phyloP scores from a whole-genome alignment of 1,284 basidiomycete genomes.

The Vanrija sp. region DNA sequence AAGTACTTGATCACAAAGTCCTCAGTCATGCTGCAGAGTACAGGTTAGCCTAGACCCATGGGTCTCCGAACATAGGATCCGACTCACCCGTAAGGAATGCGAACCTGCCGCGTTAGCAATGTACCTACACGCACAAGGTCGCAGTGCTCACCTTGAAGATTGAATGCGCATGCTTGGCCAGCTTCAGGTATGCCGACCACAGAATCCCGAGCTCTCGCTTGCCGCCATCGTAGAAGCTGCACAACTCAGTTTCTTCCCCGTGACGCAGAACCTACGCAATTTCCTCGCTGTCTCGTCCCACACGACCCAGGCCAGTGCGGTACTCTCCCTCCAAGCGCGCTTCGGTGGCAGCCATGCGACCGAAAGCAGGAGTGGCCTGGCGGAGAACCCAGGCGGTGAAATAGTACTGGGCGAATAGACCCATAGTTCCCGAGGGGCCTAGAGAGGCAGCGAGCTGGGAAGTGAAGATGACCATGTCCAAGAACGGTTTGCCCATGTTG shows the following conservation, averaged over 20 bases:
- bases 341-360: constrained; percentile 82
- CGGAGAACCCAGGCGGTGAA: constrained; percentile 76
- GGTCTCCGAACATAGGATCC: constrained; percentile 44
- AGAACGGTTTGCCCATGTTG: constrained; percentile 80
- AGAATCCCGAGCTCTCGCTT: constrained; percentile 78
- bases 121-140: background rate
- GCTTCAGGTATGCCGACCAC: constrained; percentile 67
- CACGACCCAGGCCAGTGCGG: constrained; percentile 76
- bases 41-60: constrained; percentile 60
- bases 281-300: constrained; percentile 90
- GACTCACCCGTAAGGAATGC: constrained; percentile 37
- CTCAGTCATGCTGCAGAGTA: constrained; percentile 66
- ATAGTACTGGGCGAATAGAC: constrained; percentile 81
- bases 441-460: constrained; percentile 82
- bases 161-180: constrained; percentile 84
- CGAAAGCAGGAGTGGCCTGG: constrained; percentile 89
- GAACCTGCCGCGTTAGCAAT: constrained; percentile 12
- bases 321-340: constrained; percentile 83
- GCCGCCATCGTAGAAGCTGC: constrained; percentile 88
- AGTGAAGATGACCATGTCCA: constrained; percentile 91
- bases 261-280: constrained; percentile 63
- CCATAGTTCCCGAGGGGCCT: constrained; percentile 66
- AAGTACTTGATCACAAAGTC: constrained; percentile 92
- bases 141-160: constrained; percentile 70
- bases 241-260: background rate